phyloP scores from a whole-genome alignment of 345 rosid genomes.

The Citrus maxima region DNA sequence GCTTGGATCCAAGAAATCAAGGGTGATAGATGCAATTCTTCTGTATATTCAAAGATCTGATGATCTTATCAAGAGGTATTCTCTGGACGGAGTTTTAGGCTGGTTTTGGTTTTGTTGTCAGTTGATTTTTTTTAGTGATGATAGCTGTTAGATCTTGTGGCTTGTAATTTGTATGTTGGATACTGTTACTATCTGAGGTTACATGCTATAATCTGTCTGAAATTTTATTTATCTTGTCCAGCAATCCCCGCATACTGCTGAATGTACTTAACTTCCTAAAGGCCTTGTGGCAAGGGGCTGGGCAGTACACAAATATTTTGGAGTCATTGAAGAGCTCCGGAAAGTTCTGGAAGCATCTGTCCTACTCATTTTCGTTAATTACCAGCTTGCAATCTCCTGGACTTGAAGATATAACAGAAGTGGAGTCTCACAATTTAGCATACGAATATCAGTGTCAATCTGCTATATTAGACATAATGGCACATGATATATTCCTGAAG shows the following conservation, averaged over 20 bases:
- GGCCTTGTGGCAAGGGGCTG: constrained; percentile 94
- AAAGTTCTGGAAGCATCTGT: constrained; percentile 65
- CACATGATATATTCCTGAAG: constrained; percentile 70
- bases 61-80: constrained; percentile 67
- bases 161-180: constrained; percentile 18
- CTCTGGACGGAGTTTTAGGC: constrained; percentile 1
- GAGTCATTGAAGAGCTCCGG: constrained; percentile 51
- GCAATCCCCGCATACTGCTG: constrained; percentile 57
- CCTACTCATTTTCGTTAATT: constrained; percentile 37
- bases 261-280: constrained; percentile 64
- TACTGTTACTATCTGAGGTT: background rate
- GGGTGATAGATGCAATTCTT: constrained; percentile 44
- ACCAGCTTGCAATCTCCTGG: constrained; percentile 33
- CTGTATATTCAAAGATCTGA: constrained; percentile 50
- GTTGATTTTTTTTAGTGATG: background rate
- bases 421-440: constrained; percentile 43
- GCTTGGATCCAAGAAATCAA: constrained; percentile 37
- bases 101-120: constrained; percentile 8
- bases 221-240: constrained; percentile 37
- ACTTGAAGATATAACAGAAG: constrained; percentile 35
- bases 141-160: constrained; percentile 14
- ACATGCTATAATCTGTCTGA: constrained; percentile 5
- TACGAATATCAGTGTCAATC: constrained; percentile 64
- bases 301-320: constrained; percentile 49
- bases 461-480: constrained; percentile 72